Evolutionary conservation across 306 rosid genomes (phyloP).

Genomic region (Pyrus bretschneideri): DNA sequence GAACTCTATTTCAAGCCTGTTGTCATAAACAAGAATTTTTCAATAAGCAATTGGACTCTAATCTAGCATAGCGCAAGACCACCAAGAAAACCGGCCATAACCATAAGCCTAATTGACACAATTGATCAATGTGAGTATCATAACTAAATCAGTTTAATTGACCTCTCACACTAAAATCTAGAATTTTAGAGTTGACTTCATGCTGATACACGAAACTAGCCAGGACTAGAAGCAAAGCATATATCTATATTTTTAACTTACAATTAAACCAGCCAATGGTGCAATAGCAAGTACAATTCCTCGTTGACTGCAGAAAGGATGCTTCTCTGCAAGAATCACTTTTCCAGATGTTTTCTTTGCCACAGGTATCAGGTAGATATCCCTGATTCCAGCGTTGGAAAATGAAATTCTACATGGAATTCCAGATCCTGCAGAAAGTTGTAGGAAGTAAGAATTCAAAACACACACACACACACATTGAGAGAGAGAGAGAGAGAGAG

Average conservation of each 20-base stretch:
- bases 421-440: constrained; percentile 50
- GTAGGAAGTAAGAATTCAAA: not conserved
- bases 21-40: not conserved
- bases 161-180: not conserved
- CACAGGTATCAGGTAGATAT: constrained; percentile 54
- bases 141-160: not conserved
- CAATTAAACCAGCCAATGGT: constrained; percentile 71
- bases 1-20: not conserved
- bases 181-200: not conserved
- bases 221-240: constrained; percentile 11
- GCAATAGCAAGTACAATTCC: constrained; percentile 82
- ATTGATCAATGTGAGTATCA: not conserved
- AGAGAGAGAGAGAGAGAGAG: not conserved
- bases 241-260: constrained; percentile 35
- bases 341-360: constrained; percentile 47
- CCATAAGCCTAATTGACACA: not conserved
- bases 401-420: constrained; percentile 69
- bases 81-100: not conserved
- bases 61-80: not conserved
- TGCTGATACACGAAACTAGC: not conserved
- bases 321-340: constrained; percentile 71
- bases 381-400: constrained; percentile 73
- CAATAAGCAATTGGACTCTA: not conserved
- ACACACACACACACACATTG: not conserved
- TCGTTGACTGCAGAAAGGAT: constrained; percentile 73